Evolutionary conservation across 2,329 filamentous ascomycete species (phyloP).

Genomic region (Diaporthe sp.): DNA sequence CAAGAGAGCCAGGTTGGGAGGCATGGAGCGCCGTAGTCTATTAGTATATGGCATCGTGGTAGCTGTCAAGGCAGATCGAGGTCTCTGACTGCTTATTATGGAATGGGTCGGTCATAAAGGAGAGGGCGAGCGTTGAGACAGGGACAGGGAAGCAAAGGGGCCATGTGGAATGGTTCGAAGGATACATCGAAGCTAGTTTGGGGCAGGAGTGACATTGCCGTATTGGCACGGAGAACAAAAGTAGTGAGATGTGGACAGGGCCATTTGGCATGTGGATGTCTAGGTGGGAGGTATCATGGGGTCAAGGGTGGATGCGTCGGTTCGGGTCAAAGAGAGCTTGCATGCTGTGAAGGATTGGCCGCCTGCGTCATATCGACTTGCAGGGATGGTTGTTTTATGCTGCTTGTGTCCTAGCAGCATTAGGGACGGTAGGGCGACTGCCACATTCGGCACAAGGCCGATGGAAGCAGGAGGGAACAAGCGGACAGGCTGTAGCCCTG

Average conservation of each 20-base stretch:
- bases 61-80: slow-evolving; percentile 39
- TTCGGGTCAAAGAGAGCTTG: slow-evolving; percentile 50
- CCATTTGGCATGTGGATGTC: slow-evolving; percentile 51
- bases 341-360: slow-evolving; percentile 47
- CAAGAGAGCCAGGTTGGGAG: not conserved
- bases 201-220: slow-evolving; percentile 46
- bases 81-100: slow-evolving; percentile 42
- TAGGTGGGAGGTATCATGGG: slow-evolving; percentile 42
- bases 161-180: slow-evolving; percentile 44
- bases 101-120: slow-evolving; percentile 40
- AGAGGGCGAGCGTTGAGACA: slow-evolving; percentile 43
- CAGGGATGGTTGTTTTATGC: slow-evolving; percentile 37
- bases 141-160: slow-evolving; percentile 42
- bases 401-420: slow-evolving; percentile 34
- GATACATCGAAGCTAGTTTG: slow-evolving; percentile 48
- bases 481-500: slow-evolving; percentile 39
- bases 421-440: slow-evolving; percentile 35
- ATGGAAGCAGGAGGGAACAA: slow-evolving; percentile 32
- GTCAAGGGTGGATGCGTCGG: slow-evolving; percentile 46
- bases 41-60: slow-evolving; percentile 41
- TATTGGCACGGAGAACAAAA: slow-evolving; percentile 50
- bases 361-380: slow-evolving; percentile 52
- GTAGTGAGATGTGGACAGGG: slow-evolving; percentile 50
- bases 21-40: slow-evolving; percentile 36
- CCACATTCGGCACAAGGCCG: slow-evolving; percentile 36